Percentiles rank a stretch among this genome's conserved stretches.
Conservation (phyloP, 768 basidiomycete genomes). For the Agrocybe chaxingu region DNA sequence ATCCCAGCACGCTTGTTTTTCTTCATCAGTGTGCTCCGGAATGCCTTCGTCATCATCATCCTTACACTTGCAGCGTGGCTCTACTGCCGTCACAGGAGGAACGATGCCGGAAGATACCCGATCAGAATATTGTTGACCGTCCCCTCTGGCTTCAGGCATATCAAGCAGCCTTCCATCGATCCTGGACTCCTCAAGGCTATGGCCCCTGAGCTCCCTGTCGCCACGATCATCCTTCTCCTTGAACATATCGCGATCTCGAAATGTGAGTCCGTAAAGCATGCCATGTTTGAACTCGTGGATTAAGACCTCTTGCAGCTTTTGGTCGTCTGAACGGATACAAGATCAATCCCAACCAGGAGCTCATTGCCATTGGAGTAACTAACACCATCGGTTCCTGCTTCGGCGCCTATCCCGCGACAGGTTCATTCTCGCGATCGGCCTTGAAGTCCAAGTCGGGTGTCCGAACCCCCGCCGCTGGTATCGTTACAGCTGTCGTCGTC, state of each 20-base stretch:
- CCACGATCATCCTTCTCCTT: slow-evolving; percentile 85
- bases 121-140: slow-evolving; percentile 83
- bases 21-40: slow-evolving; percentile 74
- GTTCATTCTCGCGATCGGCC: slow-evolving; percentile 98
- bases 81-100: slow-evolving; percentile 64
- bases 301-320: slow-evolving; percentile 56
- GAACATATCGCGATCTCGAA: slow-evolving; percentile 99
- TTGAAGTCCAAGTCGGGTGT: slow-evolving; percentile 96
- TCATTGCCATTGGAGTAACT: slow-evolving; percentile 96
- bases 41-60: slow-evolving; percentile 86
- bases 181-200: slow-evolving; percentile 59
- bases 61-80: slow-evolving; percentile 88
- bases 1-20: slow-evolving; percentile 63
- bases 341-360: slow-evolving; percentile 89
- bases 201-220: slow-evolving; percentile 72
- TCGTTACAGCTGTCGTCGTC: slow-evolving; percentile 82
- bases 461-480: slow-evolving; percentile 90
- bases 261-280: slow-evolving; percentile 42
- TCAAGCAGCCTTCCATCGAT: slow-evolving; percentile 40
- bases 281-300: neutral
- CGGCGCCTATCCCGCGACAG: slow-evolving; percentile 92
- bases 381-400: slow-evolving; percentile 91
- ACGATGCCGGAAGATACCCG: slow-evolving; percentile 64
- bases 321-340: slow-evolving; percentile 95
- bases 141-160: slow-evolving; percentile 76